Evolutionary conservation across 2,329 filamentous ascomycete species (phyloP).

Genomic region (Fonsecaea erecta): DNA sequence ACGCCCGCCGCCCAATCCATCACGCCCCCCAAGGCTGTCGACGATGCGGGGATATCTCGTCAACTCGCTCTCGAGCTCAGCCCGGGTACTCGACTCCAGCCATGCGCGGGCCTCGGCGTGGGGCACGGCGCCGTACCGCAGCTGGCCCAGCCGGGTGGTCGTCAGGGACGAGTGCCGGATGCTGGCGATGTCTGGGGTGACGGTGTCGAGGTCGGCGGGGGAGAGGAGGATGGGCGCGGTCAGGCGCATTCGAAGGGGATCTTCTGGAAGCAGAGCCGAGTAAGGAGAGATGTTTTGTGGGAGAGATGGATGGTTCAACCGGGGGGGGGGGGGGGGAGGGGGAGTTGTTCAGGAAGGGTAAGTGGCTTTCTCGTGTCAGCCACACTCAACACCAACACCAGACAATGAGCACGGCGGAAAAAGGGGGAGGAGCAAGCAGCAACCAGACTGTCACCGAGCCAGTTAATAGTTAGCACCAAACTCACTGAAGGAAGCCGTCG

Average conservation of each 20-base stretch:
- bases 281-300: no score
- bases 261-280: no score
- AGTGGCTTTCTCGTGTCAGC: no score
- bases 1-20: slow-evolving; percentile 4
- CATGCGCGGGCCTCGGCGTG: slow-evolving; percentile 14
- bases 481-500: no score
- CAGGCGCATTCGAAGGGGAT: slow-evolving; percentile 13
- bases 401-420: no score
- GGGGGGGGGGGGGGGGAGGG: no score
- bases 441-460: no score
- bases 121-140: slow-evolving; percentile 14
- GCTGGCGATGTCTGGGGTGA: slow-evolving; percentile 14
- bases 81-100: slow-evolving; percentile 8
- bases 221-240: slow-evolving; percentile 3
- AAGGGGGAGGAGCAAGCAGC: no score
- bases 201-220: not conserved
- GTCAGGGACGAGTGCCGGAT: slow-evolving; percentile 16
- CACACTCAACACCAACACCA: not conserved
- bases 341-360: no score
- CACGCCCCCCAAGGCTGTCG: slow-evolving; percentile 1
- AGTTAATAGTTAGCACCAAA: not conserved
- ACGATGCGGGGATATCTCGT: slow-evolving; percentile 13
- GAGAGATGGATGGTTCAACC: no score
- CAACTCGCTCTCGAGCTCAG: slow-evolving; percentile 7
- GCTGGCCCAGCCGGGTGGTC: slow-evolving; percentile 13